These are phyloP conservation scores for Fusarium phyllophilum DNA, from an alignment of 2,329 filamentous ascomycete genomes.

Conservation along the genomic window DNA sequence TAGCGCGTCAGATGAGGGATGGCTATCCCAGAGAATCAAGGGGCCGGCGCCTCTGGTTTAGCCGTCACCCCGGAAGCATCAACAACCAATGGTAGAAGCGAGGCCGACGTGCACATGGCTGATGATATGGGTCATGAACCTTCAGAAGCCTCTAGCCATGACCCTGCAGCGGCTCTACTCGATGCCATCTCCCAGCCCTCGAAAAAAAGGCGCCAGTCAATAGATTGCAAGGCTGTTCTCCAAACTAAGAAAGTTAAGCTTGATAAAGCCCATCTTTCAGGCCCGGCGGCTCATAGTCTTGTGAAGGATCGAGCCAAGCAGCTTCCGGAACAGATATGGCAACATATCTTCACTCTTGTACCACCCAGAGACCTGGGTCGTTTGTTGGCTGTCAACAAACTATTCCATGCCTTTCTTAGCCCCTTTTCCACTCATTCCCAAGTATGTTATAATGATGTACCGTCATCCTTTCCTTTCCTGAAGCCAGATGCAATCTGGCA, in stretches of 20 bases:
- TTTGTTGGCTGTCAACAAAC: slow-evolving; percentile 73
- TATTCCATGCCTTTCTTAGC: slow-evolving; percentile 71
- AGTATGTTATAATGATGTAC: slow-evolving; percentile 21
- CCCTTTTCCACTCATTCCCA: slow-evolving; percentile 50
- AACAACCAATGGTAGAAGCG: slow-evolving; percentile 7
- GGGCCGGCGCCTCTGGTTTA: slow-evolving; percentile 1
- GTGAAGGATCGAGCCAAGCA: slow-evolving; percentile 38
- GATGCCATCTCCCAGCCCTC: slow-evolving; percentile 12
- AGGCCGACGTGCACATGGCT: slow-evolving; percentile 22
- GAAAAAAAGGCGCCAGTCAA: slow-evolving; percentile 38
- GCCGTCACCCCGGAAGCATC: slow-evolving; percentile 21
- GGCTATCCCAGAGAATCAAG: slow-evolving; percentile 11
- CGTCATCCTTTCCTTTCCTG: slow-evolving; percentile 47
- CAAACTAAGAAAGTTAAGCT: slow-evolving; percentile 40
- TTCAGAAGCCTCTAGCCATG: slow-evolving; percentile 25
- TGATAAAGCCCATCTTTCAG: slow-evolving; percentile 15
- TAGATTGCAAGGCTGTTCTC: neutral
- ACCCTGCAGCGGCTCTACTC: slow-evolving; percentile 17
- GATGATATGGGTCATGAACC: slow-evolving; percentile 13
- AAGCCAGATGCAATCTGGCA: slow-evolving; percentile 77
- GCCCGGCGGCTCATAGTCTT: slow-evolving; percentile 10
- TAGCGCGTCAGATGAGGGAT: slow-evolving; percentile 22
- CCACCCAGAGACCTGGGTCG: slow-evolving; percentile 71
- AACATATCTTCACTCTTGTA: slow-evolving; percentile 74
- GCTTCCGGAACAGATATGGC: slow-evolving; percentile 73